These are phyloP conservation scores for Luffa aegyptiaca DNA, from an alignment of 306 rosid species.

Conservation along the genomic window DNA sequence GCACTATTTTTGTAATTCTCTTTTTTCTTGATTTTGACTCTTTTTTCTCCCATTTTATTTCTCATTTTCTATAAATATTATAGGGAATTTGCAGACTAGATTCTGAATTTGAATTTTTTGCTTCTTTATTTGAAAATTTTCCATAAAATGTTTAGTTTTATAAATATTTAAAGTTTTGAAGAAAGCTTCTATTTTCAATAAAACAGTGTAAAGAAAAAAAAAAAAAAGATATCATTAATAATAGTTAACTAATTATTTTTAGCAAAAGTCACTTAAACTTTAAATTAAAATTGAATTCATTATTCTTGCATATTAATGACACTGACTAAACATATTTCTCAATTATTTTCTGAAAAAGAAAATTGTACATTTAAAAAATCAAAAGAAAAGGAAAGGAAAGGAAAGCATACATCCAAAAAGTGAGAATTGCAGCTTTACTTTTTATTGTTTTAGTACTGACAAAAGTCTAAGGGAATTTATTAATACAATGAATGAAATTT, in stretches of 20 bases:
- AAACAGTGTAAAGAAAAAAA: not conserved
- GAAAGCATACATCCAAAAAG: conserved; percentile 5
- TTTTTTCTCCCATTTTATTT: too few species aligned
- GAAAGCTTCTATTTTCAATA: too few species aligned
- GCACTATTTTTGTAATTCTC: too few species aligned
- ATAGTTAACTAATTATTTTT: not conserved
- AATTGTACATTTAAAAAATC: not conserved
- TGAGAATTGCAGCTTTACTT: conserved; percentile 6
- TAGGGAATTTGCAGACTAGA: too few species aligned
- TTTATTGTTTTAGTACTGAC: conserved; percentile 7
- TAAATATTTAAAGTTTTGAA: not conserved
- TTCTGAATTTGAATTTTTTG: too few species aligned
- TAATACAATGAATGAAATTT: not conserved
- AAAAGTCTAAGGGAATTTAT: conserved; percentile 2
- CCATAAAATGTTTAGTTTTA: not conserved
- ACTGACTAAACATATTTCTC: not conserved
- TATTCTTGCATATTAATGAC: not conserved
- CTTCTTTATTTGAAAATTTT: too few species aligned
- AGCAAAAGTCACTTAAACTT: not conserved
- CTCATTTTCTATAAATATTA: too few species aligned
- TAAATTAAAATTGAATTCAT: not conserved
- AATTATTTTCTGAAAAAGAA: not conserved
- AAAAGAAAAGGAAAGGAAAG: not conserved
- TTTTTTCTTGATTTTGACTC: too few species aligned
- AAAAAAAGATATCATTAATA: not conserved